These are phyloP conservation scores for Entomortierella lignicola DNA, from an alignment of 192 early-diverging fungal genomes.

Conservation along the genomic window DNA sequence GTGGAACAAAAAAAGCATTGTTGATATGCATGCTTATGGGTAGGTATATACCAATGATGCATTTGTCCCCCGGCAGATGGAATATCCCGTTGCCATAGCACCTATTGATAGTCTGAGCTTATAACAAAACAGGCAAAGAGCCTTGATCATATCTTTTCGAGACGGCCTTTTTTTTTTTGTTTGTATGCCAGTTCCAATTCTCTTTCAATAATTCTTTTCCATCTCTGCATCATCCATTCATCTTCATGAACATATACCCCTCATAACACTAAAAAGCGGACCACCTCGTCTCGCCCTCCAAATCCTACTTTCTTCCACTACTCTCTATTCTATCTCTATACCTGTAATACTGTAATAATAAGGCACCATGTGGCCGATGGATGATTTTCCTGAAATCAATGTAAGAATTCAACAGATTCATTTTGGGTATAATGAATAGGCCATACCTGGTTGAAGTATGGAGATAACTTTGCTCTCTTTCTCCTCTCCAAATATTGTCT, in stretches of 20 bases:
- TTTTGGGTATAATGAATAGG: too few species aligned
- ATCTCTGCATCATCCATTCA: not conserved
- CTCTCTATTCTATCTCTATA: too few species aligned
- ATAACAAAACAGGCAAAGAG: not conserved
- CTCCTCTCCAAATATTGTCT: too few species aligned
- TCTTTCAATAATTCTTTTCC: not conserved
- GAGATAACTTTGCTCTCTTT: too few species aligned
- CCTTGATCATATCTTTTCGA: not conserved
- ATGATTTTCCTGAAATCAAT: slow-evolving; percentile 56
- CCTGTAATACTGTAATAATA: not conserved
- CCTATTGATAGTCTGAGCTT: not conserved
- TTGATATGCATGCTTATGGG: too few species aligned
- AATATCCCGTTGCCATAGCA: not conserved
- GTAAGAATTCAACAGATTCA: slow-evolving; percentile 3
- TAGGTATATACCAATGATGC: too few species aligned
- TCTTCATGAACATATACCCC: slow-evolving; percentile 16
- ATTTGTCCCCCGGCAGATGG: not conserved
- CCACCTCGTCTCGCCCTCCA: slow-evolving; percentile 7
- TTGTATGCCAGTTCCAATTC: not conserved
- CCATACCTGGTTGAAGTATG: too few species aligned
- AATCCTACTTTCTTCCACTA: not conserved
- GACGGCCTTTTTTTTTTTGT: not conserved
- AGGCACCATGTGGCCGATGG: slow-evolving; percentile 49
- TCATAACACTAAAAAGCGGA: slow-evolving; percentile 4
- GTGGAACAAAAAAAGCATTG: too few species aligned